These are phyloP conservation scores for Rubroboletus pulcherrimus DNA, from an alignment of 768 basidiomycete genomes.

Conservation along the genomic window DNA sequence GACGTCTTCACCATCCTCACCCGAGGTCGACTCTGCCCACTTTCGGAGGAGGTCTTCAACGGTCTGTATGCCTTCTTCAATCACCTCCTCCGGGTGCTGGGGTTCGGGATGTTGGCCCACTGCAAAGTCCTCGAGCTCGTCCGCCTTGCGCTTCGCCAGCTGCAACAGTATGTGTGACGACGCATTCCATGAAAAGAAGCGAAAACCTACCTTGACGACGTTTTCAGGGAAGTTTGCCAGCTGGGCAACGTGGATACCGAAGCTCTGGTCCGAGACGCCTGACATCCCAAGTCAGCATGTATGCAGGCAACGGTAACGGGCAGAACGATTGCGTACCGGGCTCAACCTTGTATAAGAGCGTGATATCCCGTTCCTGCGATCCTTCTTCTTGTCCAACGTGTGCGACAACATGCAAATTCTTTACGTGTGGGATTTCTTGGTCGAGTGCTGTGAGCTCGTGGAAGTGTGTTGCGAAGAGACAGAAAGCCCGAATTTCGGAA, in stretches of 20 bases:
- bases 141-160: slow-evolving; percentile 90
- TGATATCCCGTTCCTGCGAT: slow-evolving; percentile 69
- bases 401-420: slow-evolving; percentile 94
- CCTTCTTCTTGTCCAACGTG: slow-evolving; percentile 62
- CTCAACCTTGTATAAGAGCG: slow-evolving; percentile 67
- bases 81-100: slow-evolving; percentile 53
- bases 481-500: slow-evolving; percentile 87
- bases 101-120: slow-evolving; percentile 37
- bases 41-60: slow-evolving; percentile 72
- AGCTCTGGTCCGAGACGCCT: slow-evolving; percentile 96
- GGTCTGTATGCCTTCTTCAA: slow-evolving; percentile 75
- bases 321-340: slow-evolving; percentile 55
- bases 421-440: slow-evolving; percentile 81
- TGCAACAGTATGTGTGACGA: slow-evolving; percentile 26
- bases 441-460: slow-evolving; percentile 94
- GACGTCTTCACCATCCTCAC: slow-evolving; percentile 41
- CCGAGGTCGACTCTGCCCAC: slow-evolving; percentile 50
- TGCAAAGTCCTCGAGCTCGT: slow-evolving; percentile 85
- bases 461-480: slow-evolving; percentile 96
- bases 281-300: not conserved
- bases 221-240: slow-evolving; percentile 97
- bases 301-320: not conserved
- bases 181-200: not conserved
- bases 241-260: slow-evolving; percentile 96
- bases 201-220: slow-evolving; percentile 68